phyloP scores from a whole-genome alignment of 306 rosid species.

The cucumber (Cucumis sativus) region Cucumber_9930_V3 NC_026659.2:15861501-15862000 shows the following conservation, averaged over 20 bases:
- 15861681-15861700: slow-evolving; percentile 79
- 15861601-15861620: slow-evolving; percentile 90
- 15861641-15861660: slow-evolving; percentile 88
- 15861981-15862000: too few species aligned
- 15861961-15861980: too few species aligned
- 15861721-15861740: slow-evolving; percentile 73
- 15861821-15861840: slow-evolving; percentile 92
- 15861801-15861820: slow-evolving; percentile 92
- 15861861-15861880: slow-evolving; percentile 8
- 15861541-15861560: neutral
- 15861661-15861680: slow-evolving; percentile 93
- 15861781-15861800: slow-evolving; percentile 96
- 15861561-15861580: neutral
- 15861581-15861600: slow-evolving; percentile 37
- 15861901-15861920: neutral
- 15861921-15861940: neutral
- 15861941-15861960: neutral
- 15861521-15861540: slow-evolving; percentile 6
- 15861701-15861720: slow-evolving; percentile 37
- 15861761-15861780: slow-evolving; percentile 97
- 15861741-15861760: slow-evolving; percentile 98
- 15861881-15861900: neutral
- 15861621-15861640: slow-evolving; percentile 95
- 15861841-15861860: slow-evolving; percentile 87
- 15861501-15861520: slow-evolving; percentile 2